Evolutionary conservation across 1,284 basidiomycete genomes (phyloP).

Genomic region (Microbotryum lychnidis-dioicae): DNA sequence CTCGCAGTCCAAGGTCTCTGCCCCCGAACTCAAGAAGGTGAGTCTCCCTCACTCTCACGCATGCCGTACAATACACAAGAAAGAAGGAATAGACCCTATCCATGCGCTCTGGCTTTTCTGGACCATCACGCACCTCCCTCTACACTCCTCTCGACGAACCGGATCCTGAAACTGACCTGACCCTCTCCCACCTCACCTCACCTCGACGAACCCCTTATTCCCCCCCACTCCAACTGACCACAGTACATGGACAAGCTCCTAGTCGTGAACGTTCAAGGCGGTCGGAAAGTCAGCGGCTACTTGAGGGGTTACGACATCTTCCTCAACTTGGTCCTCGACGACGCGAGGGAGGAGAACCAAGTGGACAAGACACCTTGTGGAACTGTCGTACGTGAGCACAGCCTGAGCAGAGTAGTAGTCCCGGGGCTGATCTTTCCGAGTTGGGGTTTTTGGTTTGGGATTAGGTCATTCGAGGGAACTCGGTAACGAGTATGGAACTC

Average conservation of each 20-base stretch:
- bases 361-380: constrained; percentile 79
- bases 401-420: too few species aligned
- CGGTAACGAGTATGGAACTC: constrained; percentile 80
- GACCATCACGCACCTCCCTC: background rate
- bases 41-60: background rate
- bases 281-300: constrained; percentile 90
- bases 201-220: background rate
- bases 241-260: constrained; percentile 99
- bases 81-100: background rate
- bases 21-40: constrained; percentile 32
- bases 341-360: constrained; percentile 74
- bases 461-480: constrained; percentile 91
- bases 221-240: background rate
- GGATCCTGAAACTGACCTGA: background rate
- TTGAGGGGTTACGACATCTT: constrained; percentile 97
- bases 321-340: constrained; percentile 94
- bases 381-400: constrained; percentile 63
- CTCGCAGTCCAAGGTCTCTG: constrained; percentile 19
- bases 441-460: background rate
- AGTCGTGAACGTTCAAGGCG: constrained; percentile 90
- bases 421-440: background rate
- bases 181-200: background rate
- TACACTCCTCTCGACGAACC: background rate
- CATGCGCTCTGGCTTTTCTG: too few species aligned
- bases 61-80: background rate